Evolutionary conservation across 75 land plant species (phyloP).

Genomic region (Azolla pinnata): DNA sequence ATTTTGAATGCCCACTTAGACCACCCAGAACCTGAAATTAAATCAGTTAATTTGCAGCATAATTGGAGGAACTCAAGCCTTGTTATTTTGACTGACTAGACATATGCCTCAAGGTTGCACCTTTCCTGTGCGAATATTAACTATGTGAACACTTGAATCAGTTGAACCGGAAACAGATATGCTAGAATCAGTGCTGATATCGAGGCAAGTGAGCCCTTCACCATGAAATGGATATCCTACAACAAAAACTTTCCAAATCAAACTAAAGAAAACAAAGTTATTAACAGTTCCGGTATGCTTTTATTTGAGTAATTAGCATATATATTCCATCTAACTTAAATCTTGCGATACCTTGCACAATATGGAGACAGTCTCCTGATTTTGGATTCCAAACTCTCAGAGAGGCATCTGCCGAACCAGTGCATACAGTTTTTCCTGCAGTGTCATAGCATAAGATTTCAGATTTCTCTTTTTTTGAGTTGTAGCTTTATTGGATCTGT

Average conservation of each 20-base stretch:
- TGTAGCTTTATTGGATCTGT: not conserved
- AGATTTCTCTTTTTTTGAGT: too few relatives aligned
- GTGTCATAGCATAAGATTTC: too few relatives aligned
- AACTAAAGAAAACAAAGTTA: not conserved
- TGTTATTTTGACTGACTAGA: constrained; percentile 1
- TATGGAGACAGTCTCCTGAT: constrained; percentile 57
- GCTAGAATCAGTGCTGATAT: constrained; percentile 57
- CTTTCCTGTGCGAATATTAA: constrained; percentile 72
- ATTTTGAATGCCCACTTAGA: constrained; percentile 44
- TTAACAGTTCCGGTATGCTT: too few relatives aligned
- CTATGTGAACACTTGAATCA: constrained; percentile 59
- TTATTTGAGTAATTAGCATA: too few relatives aligned
- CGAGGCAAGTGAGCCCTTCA: constrained; percentile 71
- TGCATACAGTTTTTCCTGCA: constrained; percentile 77
- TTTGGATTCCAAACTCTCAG: constrained; percentile 88
- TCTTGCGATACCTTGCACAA: constrained; percentile 66
- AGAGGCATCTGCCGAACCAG: constrained; percentile 78
- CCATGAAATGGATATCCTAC: constrained; percentile 88
- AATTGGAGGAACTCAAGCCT: not conserved
- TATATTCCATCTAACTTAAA: too few relatives aligned
- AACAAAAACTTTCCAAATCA: constrained; percentile 1
- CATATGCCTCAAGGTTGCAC: constrained; percentile 17
- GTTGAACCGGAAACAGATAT: constrained; percentile 75
- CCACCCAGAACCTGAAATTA: constrained; percentile 56
- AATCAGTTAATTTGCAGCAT: not conserved